These are phyloP conservation scores for Pythium dissimile DNA, from an alignment of 352 stramenopile species.

Conservation along the genomic window DNA sequence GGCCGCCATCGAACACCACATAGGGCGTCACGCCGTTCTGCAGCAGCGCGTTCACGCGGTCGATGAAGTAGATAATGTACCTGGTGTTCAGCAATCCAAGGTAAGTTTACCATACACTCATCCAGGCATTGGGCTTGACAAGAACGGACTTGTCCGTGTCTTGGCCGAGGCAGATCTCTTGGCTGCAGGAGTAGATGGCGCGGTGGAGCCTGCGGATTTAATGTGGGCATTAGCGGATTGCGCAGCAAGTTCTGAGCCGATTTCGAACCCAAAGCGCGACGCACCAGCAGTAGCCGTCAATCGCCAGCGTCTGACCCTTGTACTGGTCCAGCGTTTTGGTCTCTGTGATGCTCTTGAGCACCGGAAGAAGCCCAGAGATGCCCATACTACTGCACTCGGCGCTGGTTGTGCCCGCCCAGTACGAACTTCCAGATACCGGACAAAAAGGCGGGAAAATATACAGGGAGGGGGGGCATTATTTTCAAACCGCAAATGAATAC, in stretches of 20 bases:
- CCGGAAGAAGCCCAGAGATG: constrained; percentile 35
- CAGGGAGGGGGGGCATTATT: constrained; percentile 1
- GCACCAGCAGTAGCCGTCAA: constrained; percentile 81
- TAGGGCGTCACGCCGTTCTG: constrained; percentile 81
- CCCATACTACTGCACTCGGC: constrained; percentile 24
- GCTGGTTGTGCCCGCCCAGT: not conserved
- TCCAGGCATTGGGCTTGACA: constrained; percentile 35
- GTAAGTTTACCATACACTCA: not conserved
- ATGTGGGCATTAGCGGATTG: not conserved
- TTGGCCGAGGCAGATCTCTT: constrained; percentile 73
- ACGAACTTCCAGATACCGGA: too few species aligned
- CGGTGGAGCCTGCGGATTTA: constrained; percentile 67
- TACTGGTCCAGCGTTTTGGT: constrained; percentile 78
- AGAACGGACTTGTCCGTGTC: constrained; percentile 44
- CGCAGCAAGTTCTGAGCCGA: not conserved
- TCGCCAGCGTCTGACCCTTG: constrained; percentile 56
- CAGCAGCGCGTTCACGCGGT: constrained; percentile 85
- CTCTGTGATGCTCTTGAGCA: constrained; percentile 69
- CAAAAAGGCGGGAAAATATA: constrained; percentile 2
- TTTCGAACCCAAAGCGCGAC: constrained; percentile 7
- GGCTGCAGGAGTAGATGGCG: constrained; percentile 80
- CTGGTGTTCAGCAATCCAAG: constrained; percentile 13
- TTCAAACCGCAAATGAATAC: not conserved
- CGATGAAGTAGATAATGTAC: constrained; percentile 86
- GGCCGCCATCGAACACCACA: constrained; percentile 92